Percentiles rank a stretch among this genome's conserved stretches.
These are phyloP conservation scores for Penicillium nucicola DNA, from an alignment of 495 filamentous ascomycete genomes.

Conservation along the genomic window DNA sequence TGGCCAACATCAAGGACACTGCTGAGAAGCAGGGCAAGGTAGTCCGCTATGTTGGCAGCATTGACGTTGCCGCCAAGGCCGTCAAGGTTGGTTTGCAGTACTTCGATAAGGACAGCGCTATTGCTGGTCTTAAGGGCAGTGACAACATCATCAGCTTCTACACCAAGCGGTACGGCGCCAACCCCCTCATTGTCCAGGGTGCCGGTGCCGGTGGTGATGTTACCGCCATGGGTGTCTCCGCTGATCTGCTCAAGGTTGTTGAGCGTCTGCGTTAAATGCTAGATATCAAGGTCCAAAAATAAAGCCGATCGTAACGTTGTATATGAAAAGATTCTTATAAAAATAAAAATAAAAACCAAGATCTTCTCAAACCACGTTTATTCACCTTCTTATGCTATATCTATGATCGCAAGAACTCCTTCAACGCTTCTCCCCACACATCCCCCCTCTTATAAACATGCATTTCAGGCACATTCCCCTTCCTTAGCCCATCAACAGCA, in stretches of 20 bases:
- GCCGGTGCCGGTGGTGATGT: conserved; percentile 93
- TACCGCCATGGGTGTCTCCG: conserved; percentile 92
- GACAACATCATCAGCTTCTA: conserved; percentile 99
- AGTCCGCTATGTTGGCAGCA: conserved; percentile 90
- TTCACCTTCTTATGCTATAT: too few relatives aligned
- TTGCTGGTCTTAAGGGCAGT: conserved; percentile 90
- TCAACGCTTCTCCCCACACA: conserved; percentile 64
- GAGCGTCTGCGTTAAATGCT: conserved; percentile 34
- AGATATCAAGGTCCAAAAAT: not conserved
- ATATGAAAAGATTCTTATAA: not conserved
- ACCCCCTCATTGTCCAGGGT: conserved; percentile 90
- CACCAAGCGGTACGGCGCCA: conserved; percentile 85
- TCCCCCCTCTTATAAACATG: conserved; percentile 65
- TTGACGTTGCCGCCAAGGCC: conserved; percentile 70
- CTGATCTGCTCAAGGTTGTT: conserved; percentile 84
- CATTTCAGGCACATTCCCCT: conserved; percentile 66
- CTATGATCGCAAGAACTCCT: conserved; percentile 50
- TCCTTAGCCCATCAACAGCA: conserved; percentile 70
- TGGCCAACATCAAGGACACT: conserved; percentile 73
- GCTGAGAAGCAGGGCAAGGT: conserved; percentile 86
- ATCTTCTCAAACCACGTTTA: too few relatives aligned
- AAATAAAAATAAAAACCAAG: not conserved
- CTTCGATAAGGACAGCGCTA: conserved; percentile 78
- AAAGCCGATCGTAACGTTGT: not conserved
- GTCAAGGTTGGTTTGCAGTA: conserved; percentile 88